Base-by-base conservation (phyloP, 441 rosid genomes). In the Populus hybrid region DNA sequence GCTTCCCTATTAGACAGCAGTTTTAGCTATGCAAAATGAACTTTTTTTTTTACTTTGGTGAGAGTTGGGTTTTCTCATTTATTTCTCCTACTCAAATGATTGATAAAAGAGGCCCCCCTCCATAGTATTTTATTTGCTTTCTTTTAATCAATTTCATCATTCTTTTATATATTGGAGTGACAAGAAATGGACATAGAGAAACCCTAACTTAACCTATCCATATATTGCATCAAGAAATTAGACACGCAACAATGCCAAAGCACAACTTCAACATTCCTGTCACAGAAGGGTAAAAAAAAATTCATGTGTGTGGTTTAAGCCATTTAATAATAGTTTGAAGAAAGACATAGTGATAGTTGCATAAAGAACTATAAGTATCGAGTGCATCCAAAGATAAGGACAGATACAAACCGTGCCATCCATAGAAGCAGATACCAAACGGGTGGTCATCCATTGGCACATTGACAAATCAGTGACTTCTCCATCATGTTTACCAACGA, bases 391-490 rank as follows among this genome's bases (percentile, higher is more conserved):
- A 65, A n/a, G 30, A 10, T 21, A 65, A 65, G 11, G 6, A 3
- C 16, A 77, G 69, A 73, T 74, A 42, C 98, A 74, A 72, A 95
- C 99, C 89, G 88, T 86, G 81, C 98, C 98, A 87, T 95, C 99
- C 68, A 75, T 79, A 5, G 99, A 91, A 82, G 99, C 97, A 42
- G 99, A 94, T 79, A 85, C 98, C 82, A 92, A 86, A 74, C 92
- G 89, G 50, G 93, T 88, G 63, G 84, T 89, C 95, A 90, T 90
- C 97, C 94, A 93, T 74, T 92, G 97, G 82, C 93, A 93, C 93
- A 95, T 91, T 36, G 98, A 92, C 78, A 95, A 82, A 82, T 90
- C 98, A 18, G 99, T 95, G 20, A 95, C 88, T 80, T 89, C 94
- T 53, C 89, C 94, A 64, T 89, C 97, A 81, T 94, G 99, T 81